phyloP scores from a whole-genome alignment of 306 rosid genomes.

The Glycine tomentella region DNA sequence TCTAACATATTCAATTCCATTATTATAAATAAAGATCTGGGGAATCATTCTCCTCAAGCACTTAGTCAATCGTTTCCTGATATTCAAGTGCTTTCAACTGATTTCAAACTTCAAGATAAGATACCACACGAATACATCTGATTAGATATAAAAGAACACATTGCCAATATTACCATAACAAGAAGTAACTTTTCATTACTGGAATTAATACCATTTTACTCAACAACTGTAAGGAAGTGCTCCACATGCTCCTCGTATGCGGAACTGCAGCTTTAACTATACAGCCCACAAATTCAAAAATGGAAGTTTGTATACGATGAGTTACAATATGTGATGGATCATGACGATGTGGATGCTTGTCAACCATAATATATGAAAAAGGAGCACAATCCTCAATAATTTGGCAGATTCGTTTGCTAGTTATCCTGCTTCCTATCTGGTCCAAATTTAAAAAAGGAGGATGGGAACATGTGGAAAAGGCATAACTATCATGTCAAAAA shows the following conservation, averaged over 20 bases:
- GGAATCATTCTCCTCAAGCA: no score
- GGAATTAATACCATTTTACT: constrained; percentile 71
- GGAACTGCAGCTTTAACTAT: constrained; percentile 62
- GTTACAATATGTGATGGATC: constrained; percentile 94
- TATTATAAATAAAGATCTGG: no score
- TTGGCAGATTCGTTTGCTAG: constrained; percentile 85
- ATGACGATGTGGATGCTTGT: constrained; percentile 83
- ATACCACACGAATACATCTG: constrained; percentile 31
- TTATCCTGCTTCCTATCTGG: constrained; percentile 94
- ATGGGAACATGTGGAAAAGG: constrained; percentile 10
- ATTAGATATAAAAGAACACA: constrained; percentile 36
- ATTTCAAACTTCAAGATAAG: constrained; percentile 35
- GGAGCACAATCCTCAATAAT: constrained; percentile 81
- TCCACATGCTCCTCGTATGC: constrained; percentile 60
- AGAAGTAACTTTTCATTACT: constrained; percentile 27
- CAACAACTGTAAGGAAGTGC: constrained; percentile 61
- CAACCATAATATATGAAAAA: constrained; percentile 84
- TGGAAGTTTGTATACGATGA: constrained; percentile 76
- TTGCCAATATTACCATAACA: constrained; percentile 16
- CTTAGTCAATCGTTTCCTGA: no score
- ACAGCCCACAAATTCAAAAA: constrained; percentile 67
- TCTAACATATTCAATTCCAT: no score
- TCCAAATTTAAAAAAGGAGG: constrained; percentile 41
- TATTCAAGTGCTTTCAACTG: background rate
- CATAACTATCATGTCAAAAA: constrained; percentile 6